Evolutionary conservation across 163 green algal genomes (phyloP), one percentile per base, ranked within the genome.

Genomic region (Scenedesmus sp.): DNA sequence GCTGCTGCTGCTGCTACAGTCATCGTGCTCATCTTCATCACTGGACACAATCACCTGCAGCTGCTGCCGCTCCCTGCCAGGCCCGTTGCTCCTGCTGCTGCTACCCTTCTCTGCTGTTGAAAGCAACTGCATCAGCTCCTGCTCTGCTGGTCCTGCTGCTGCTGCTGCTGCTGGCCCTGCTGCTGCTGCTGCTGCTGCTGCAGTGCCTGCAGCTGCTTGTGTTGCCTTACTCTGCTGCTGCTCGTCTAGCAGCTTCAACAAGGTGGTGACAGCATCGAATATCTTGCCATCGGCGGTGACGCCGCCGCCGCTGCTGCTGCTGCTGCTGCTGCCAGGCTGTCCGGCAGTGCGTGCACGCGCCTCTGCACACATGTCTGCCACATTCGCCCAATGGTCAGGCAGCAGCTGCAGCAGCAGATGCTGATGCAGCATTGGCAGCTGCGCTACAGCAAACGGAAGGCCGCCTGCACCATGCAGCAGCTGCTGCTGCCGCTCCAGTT

Each of bases 61-160:
- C 85, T 82, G 85, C 59, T 52, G 57, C 52, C 82, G n/a, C 46
- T 23, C n/a, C n/a, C 59, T 52, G 57, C 52, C 82, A 8, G 15
- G 10, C n/a, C n/a, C 10, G 85, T 18, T 89, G 66, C 60, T 90
- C n/a, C 26, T 90, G 86, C 86, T 84, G 67, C 34, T 84, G 86
- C 64, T 90, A 66, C 34, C 52, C 64, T 1, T 34, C 7, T 9
- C 66, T 84, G 20, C 23, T 16, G 52, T 20, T 15, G 86, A 64
- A 9, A 52, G n/a, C 86, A 20, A n/a, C 34, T 64, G 52, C 70
- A 13, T 34, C 10, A n/a, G 20, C 62, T 73, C 8, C 83, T 76
- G 52, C 70, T 84, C 23, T 55, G n/a, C 34, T 84, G 1, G 67
- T 56, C 67, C 59, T 55, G 83, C 60, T 74, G 20, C 62, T 52